phyloP scores from a whole-genome alignment of 768 basidiomycete species.

The Pleurotus tuoliensis region DNA sequence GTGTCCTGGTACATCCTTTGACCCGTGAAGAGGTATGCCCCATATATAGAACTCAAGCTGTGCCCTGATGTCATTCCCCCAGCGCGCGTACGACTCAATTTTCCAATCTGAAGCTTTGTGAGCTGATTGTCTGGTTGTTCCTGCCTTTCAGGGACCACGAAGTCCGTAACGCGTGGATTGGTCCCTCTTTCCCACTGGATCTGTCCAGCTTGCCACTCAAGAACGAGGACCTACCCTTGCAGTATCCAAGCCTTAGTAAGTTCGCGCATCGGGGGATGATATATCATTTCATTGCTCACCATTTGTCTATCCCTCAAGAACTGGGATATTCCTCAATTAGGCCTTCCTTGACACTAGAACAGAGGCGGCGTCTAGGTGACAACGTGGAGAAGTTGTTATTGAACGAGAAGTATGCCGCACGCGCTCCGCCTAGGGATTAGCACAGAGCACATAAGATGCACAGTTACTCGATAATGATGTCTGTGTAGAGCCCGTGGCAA shows the following conservation, averaged over 20 bases:
- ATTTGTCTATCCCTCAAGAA: slow-evolving; percentile 31
- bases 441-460: background rate
- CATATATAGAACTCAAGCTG: background rate
- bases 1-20: slow-evolving; percentile 71
- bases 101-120: slow-evolving; percentile 42
- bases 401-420: slow-evolving; percentile 65
- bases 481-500: background rate
- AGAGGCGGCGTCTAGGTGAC: slow-evolving; percentile 56
- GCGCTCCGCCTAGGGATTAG: slow-evolving; percentile 43
- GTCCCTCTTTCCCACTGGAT: slow-evolving; percentile 65
- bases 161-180: slow-evolving; percentile 68
- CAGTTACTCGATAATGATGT: background rate
- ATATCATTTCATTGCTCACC: background rate
- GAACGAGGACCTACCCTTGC: slow-evolving; percentile 53
- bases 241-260: slow-evolving; percentile 65
- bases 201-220: slow-evolving; percentile 50
- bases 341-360: slow-evolving; percentile 50
- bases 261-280: slow-evolving; percentile 4
- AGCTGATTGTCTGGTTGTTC: background rate
- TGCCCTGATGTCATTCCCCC: background rate
- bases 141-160: slow-evolving; percentile 58
- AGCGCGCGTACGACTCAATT: background rate
- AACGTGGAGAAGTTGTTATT: slow-evolving; percentile 56
- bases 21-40: slow-evolving; percentile 62
- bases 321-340: slow-evolving; percentile 63